phyloP scores from a whole-genome alignment of 495 filamentous ascomycete species.

The Penicillium antarcticum region DNA sequence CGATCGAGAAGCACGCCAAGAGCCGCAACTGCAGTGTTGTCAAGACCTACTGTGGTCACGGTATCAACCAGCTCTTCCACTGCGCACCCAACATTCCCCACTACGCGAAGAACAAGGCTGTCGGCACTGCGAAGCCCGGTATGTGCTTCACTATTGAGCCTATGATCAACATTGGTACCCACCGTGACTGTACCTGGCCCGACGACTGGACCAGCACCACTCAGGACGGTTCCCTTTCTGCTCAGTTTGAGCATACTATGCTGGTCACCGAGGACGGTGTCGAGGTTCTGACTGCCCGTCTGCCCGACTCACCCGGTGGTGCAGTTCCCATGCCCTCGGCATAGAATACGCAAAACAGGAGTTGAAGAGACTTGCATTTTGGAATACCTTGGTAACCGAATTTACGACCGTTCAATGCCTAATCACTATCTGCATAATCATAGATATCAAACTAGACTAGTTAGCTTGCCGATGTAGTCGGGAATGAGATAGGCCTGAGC shows the following conservation, averaged over 20 bases:
- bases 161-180: slow-evolving; percentile 81
- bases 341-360: slow-evolving; percentile 6
- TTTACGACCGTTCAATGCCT: slow-evolving; percentile 17
- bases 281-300: slow-evolving; percentile 85
- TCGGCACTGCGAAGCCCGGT: slow-evolving; percentile 78
- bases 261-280: slow-evolving; percentile 92
- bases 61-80: slow-evolving; percentile 84
- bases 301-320: slow-evolving; percentile 79
- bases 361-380: slow-evolving; percentile 16
- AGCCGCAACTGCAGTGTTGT: slow-evolving; percentile 74
- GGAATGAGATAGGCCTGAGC: not conserved
- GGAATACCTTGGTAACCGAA: slow-evolving; percentile 16
- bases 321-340: slow-evolving; percentile 62
- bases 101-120: slow-evolving; percentile 88
- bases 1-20: slow-evolving; percentile 86
- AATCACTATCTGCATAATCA: not conserved
- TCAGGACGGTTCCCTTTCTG: slow-evolving; percentile 74
- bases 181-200: slow-evolving; percentile 82
- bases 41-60: slow-evolving; percentile 86
- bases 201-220: slow-evolving; percentile 90
- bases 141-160: slow-evolving; percentile 96
- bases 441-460: not conserved
- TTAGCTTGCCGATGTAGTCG: not conserved
- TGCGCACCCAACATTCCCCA: slow-evolving; percentile 81
- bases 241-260: slow-evolving; percentile 93